These are phyloP conservation scores for Forsythia viridissima DNA, from an alignment of 257 asterid species.

Conservation along the genomic window DNA sequence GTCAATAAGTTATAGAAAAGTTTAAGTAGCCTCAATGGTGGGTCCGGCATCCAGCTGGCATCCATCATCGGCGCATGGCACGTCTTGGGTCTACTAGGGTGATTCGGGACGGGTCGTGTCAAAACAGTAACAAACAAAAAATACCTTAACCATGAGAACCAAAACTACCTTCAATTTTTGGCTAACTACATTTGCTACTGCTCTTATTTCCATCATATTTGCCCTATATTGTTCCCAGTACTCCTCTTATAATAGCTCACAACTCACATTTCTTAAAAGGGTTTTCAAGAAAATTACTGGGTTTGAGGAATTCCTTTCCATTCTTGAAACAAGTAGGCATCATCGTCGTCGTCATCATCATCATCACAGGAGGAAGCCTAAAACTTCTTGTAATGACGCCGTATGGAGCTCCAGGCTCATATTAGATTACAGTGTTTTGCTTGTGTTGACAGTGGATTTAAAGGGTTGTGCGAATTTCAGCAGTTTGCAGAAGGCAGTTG, in stretches of 20 bases:
- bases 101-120: too few species aligned
- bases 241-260: background rate
- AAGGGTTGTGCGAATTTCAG: conserved; percentile 79
- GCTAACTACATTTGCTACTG: conserved; percentile 45
- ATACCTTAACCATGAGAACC: conserved; percentile 46
- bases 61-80: too few species aligned
- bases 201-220: conserved; percentile 43
- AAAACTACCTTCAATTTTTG: conserved; percentile 47
- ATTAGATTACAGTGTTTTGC: conserved; percentile 37
- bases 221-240: conserved; percentile 24
- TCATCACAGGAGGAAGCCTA: conserved; percentile 5
- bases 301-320: conserved; percentile 26
- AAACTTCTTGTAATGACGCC: conserved; percentile 34
- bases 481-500: conserved; percentile 74
- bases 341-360: conserved; percentile 31
- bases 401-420: conserved; percentile 58
- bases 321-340: conserved; percentile 21
- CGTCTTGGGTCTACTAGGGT: too few species aligned
- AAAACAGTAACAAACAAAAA: background rate
- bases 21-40: too few species aligned
- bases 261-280: conserved; percentile 25
- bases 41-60: too few species aligned
- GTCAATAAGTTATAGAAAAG: too few species aligned
- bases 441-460: conserved; percentile 57
- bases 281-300: conserved; percentile 28